Conservation (phyloP, 768 basidiomycete genomes). For the Hortiboletus campestris region DNA sequence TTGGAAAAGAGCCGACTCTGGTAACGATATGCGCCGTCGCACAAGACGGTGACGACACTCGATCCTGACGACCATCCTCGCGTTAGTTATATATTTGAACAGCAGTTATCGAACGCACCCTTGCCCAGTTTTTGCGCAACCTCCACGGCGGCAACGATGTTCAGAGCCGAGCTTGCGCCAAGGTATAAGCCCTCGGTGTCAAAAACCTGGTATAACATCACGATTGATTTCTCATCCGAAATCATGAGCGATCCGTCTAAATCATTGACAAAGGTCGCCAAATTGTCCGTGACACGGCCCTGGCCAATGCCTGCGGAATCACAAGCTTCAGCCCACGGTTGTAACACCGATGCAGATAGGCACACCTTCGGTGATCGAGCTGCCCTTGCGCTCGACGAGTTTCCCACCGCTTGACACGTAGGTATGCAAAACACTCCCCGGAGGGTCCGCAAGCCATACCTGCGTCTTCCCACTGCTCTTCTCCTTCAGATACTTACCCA, state of each 20-base stretch:
- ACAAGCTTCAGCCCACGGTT: neutral
- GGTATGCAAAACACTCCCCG: conserved; percentile 87
- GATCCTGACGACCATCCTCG: conserved; percentile 50
- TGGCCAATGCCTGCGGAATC: conserved; percentile 84
- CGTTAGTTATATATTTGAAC: neutral
- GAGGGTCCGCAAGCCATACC: conserved; percentile 95
- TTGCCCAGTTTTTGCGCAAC: conserved; percentile 82
- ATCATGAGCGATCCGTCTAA: conserved; percentile 84
- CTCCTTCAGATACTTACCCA: conserved; percentile 81
- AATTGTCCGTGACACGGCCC: conserved; percentile 90
- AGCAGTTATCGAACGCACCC: conserved; percentile 42
- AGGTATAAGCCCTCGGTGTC: conserved; percentile 93
- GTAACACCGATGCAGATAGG: neutral
- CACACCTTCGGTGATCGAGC: conserved; percentile 89
- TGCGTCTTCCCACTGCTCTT: conserved; percentile 75
- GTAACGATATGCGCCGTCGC: conserved; percentile 96
- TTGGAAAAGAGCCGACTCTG: conserved; percentile 95
- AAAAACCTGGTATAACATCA: conserved; percentile 90
- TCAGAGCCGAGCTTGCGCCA: conserved; percentile 91
- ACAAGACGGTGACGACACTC: conserved; percentile 83
- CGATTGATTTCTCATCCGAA: conserved; percentile 84
- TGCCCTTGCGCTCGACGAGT: conserved; percentile 72
- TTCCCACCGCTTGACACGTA: conserved; percentile 80
- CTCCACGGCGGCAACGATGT: conserved; percentile 91
- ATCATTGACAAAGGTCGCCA: conserved; percentile 75